Percentiles rank a stretch among this genome's conserved stretches.
These are phyloP conservation scores for Citrus cavaleriei DNA, from an alignment of 345 rosid genomes.

Conservation along the genomic window DNA sequence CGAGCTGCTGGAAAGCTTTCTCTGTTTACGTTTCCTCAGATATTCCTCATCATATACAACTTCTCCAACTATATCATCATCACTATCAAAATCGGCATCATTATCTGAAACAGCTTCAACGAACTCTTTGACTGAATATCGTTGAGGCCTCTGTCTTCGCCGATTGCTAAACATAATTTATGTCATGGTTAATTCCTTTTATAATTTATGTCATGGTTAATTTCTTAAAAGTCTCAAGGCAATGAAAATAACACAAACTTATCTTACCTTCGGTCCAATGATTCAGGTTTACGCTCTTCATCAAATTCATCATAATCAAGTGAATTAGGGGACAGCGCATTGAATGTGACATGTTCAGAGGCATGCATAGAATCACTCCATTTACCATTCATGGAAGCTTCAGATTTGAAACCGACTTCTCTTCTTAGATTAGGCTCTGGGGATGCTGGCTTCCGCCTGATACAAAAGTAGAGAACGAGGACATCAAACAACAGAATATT, in stretches of 20 bases:
- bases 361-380: conserved; percentile 45
- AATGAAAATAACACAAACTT: conserved; percentile 3
- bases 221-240: conserved; percentile 1
- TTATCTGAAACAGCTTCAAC: conserved; percentile 89
- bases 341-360: conserved; percentile 44
- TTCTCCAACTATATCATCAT: conserved; percentile 99
- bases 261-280: conserved; percentile 71
- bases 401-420: conserved; percentile 58
- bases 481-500: neutral
- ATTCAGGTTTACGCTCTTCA: conserved; percentile 48
- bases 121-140: conserved; percentile 77
- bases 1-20: conserved; percentile 76
- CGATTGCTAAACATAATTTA: conserved; percentile 49
- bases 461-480: conserved; percentile 15
- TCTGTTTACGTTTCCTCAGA: conserved; percentile 77
- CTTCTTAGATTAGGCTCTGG: conserved; percentile 70
- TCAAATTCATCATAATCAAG: conserved; percentile 68
- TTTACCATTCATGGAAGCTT: conserved; percentile 71
- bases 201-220: conserved; percentile 12
- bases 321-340: conserved; percentile 48
- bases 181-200: conserved; percentile 3
- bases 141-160: conserved; percentile 80
- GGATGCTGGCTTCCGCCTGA: conserved; percentile 80
- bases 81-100: conserved; percentile 81
- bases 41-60: conserved; percentile 98